Base-by-base conservation (phyloP, 495 filamentous ascomycete genomes). In the Clohesyomyces aquaticus region DNA sequence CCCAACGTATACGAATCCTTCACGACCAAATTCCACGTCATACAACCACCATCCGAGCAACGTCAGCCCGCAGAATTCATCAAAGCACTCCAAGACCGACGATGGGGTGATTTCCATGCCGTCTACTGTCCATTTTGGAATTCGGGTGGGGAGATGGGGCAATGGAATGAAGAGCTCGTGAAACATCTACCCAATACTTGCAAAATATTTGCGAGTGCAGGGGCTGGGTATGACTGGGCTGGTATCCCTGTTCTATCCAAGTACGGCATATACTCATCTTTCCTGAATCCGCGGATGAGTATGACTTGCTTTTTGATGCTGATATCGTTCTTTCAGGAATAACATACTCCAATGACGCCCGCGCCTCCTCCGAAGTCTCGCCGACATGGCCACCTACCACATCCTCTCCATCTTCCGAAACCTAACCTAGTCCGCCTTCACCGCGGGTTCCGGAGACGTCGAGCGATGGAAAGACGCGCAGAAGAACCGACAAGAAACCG, bases 61-160 rank as follows among this genome's bases (percentile, higher is more conserved):
- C 54, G 26, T 3, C 21, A 65, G 16, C 77, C 85, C 3, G 63
- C 67, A 46, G 82, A 77, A 32, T 88, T 91, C 74, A 81, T 83
- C 27, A 74, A 76, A 12, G 86, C 82, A 10, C 75, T 91, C 46
- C 55, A 63, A 26, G 18, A 18, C 14, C 47, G 49, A 26, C 32
- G 79, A 69, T 91, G 85, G 80, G 88, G 87, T 4, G 76, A 88
- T 57, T 90, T 91, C 70, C 70, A 76, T 16, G 88, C 86, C 22
- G 84, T 89, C 54, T 86, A 88, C 72, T 82, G 87, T 19, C 88
- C 87, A 0, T 88, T 86, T 65, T 90, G 85, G 86, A 86, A 87
- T 43, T 88, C 82, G 0, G 87, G 87, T 11, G 85, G 84, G 14
- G 87, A 90, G 75, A 89, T 90, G 86, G 85, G 85, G 9, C 71